phyloP scores from a whole-genome alignment of 805 yeast species.

The Candida maris region DNA sequence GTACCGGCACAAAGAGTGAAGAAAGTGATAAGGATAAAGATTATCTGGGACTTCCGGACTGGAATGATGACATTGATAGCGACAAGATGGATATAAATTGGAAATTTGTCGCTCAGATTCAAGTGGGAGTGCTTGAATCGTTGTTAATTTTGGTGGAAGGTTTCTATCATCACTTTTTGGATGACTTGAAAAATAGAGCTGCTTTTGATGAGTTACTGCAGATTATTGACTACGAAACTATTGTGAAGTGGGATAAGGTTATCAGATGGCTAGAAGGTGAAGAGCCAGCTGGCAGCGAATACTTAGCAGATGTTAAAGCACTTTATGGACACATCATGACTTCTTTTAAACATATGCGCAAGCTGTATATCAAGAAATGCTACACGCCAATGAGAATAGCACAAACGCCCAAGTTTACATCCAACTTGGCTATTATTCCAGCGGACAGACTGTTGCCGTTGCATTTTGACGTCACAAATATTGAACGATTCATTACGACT shows the following conservation, averaged over 20 bases:
- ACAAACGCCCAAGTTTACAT: constrained; percentile 37
- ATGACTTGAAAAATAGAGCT: constrained; percentile 56
- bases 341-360: constrained; percentile 63
- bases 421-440: constrained; percentile 36
- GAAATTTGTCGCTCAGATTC: constrained; percentile 69
- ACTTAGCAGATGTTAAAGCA: constrained; percentile 18
- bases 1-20: constrained; percentile 1
- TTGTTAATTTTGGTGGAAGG: constrained; percentile 65
- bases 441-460: constrained; percentile 32
- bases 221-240: constrained; percentile 63
- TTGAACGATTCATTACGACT: constrained; percentile 59
- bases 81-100: constrained; percentile 49
- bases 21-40: constrained; percentile 1
- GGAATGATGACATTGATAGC: constrained; percentile 45
- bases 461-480: constrained; percentile 38
- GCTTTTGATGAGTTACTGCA: constrained; percentile 63
- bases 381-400: constrained; percentile 57
- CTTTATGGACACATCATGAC: constrained; percentile 29
- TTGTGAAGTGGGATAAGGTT: constrained; percentile 45
- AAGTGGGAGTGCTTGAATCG: constrained; percentile 77
- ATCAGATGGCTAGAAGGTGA: constrained; percentile 21
- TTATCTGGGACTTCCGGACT: constrained; percentile 42
- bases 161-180: constrained; percentile 72
- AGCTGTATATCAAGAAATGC: constrained; percentile 63
- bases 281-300: constrained; percentile 9